Base-by-base conservation (phyloP, 2,329 filamentous ascomycete species). In the Phialophora verrucosa region DNA sequence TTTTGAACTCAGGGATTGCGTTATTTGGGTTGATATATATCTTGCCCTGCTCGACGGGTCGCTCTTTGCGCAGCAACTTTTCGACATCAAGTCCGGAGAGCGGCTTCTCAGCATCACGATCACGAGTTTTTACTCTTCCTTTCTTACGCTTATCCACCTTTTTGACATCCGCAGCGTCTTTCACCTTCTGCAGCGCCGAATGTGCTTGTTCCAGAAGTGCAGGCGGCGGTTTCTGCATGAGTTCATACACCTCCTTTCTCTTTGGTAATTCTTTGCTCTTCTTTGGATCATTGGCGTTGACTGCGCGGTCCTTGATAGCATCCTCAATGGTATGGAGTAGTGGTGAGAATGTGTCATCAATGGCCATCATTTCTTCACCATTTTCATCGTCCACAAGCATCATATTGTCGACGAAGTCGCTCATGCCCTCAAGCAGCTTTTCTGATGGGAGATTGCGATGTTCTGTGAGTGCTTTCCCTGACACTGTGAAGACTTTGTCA, bases 351-450 rank as follows among this genome's bases (percentile, higher is more conserved):
- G 89, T 89, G 56, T 96, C 92, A 49, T 96, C 91, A 56, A 94
- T 85, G 0, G 88, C 82, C 50, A 91, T 88, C 50, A 91, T 88
- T 67, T 91, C 94, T 74, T 97, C 92, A 0, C 80, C 76, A 0
- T 81, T 83, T 87, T 89, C 91, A 51, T 93, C 86, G 54, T 95
- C 91, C 32, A 69, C 71, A 1, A 99, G 81, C 73, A 97, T 93
- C 94, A 99, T 97, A 7, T 87, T 88, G 76, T 98, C 92, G 7
- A 99, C 92, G 72, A 94, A 98, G 69, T 92, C 88, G 76, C 89
- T 90, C 93, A 99, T 98, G 0, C 92, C 90, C 57, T 89, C 81
- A 62, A 87, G 84, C 27, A 99, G 83, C 35, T 91, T 87, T 1
- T 91, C 84, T 10, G 83, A 89, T 0, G 95, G 95, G 1, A 99